Percentiles rank a stretch among this genome's conserved stretches.
Conservation (phyloP, 1,284 basidiomycete species). For the Paramarasmius palmivorus region DNA sequence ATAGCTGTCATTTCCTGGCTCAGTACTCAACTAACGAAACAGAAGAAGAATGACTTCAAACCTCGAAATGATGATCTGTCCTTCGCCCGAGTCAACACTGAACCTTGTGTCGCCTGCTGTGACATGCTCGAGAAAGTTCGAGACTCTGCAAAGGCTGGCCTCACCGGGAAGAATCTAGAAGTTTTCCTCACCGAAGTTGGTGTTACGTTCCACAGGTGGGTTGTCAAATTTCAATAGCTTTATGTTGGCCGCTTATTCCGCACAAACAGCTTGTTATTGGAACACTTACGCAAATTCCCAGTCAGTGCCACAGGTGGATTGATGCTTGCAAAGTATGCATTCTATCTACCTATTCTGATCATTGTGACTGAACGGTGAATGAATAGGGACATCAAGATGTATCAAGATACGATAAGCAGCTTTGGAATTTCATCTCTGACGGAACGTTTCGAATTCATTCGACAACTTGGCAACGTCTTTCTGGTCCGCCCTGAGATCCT, state of each 20-base stretch:
- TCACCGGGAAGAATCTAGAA: slow-evolving; percentile 93
- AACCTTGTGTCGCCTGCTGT: slow-evolving; percentile 90
- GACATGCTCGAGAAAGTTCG: slow-evolving; percentile 83
- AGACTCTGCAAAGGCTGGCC: slow-evolving; percentile 68
- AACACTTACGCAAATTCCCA: slow-evolving; percentile 95
- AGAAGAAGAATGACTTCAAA: slow-evolving; percentile 97
- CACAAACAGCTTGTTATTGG: slow-evolving; percentile 86
- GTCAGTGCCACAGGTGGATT: slow-evolving; percentile 96
- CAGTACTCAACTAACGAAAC: slow-evolving; percentile 77
- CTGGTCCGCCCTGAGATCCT: slow-evolving; percentile 92
- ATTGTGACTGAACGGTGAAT: slow-evolving; percentile 9
- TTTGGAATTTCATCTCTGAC: slow-evolving; percentile 84
- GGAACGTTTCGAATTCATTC: slow-evolving; percentile 98
- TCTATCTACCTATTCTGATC: slow-evolving; percentile 1
- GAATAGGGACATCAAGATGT: slow-evolving; percentile 89
- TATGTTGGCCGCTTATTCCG: slow-evolving; percentile 5
- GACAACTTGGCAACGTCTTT: slow-evolving; percentile 97
- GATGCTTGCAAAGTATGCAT: slow-evolving; percentile 92
- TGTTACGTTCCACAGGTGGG: slow-evolving; percentile 88
- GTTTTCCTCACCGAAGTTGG: slow-evolving; percentile 93
- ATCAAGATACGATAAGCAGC: slow-evolving; percentile 87
- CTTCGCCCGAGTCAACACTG: slow-evolving; percentile 93
- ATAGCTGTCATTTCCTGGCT: slow-evolving; percentile 73
- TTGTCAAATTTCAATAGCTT: neutral
- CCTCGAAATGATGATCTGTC: slow-evolving; percentile 95